Evolutionary conservation across 306 rosid genomes (phyloP).

Genomic region (Fragaria ananassa): DNA sequence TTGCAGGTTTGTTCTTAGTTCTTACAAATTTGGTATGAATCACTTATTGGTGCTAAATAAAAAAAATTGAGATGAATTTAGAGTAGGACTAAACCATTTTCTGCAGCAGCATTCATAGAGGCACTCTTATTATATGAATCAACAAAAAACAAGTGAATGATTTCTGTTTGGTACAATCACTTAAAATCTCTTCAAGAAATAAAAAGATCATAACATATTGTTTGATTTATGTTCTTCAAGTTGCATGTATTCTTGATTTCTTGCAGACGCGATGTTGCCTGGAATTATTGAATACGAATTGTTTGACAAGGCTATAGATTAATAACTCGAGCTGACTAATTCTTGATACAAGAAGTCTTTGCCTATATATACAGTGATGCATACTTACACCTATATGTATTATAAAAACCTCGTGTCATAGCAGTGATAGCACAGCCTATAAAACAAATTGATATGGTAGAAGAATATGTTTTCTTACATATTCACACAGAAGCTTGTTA

Average conservation of each 20-base stretch:
- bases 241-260: too few relatives aligned
- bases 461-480: too few relatives aligned
- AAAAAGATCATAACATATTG: background rate
- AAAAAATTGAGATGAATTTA: background rate
- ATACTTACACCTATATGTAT: background rate
- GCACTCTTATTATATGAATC: too few relatives aligned
- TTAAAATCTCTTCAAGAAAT: background rate
- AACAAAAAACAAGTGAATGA: background rate
- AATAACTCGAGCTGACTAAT: background rate
- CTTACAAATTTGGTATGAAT: background rate
- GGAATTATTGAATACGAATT: background rate
- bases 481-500: too few relatives aligned
- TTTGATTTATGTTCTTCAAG: background rate
- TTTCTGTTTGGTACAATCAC: background rate
- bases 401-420: background rate
- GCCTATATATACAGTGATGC: too few relatives aligned
- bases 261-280: background rate
- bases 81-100: background rate
- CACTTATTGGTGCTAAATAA: background rate
- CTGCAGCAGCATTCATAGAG: background rate
- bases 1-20: background rate
- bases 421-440: too few relatives aligned
- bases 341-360: background rate
- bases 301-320: background rate
- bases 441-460: too few relatives aligned